Evolutionary conservation across 1,284 basidiomycete species (phyloP), one percentile per base, ranked within the genome.

Genomic region (Trametes hirsuta): DNA sequence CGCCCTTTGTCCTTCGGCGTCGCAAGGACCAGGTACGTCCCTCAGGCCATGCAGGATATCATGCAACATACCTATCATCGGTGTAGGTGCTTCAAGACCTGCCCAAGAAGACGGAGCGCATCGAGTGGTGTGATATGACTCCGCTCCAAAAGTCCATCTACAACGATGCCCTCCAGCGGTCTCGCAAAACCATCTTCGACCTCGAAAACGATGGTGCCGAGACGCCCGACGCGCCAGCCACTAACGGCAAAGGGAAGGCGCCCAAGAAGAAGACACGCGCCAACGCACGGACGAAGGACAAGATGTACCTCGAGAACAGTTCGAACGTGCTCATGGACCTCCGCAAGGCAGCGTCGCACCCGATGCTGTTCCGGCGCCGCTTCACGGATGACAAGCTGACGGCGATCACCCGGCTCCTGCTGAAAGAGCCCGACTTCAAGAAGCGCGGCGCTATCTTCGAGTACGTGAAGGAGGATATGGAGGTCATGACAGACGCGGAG

Each of bases 71-170:
- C 47, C 41, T 25, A 49, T 34, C 30, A 47, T 8, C 53, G 41
- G 1, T 15, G 1, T 73, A 97, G 86, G 97, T 99, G 1, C 81
- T 99, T 37, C 90, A 90, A 69, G 95, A 97, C 64, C 84, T 99
- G 18, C 95, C 96, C 1, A 87, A 89, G 63, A 99, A 99, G 79
- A 89, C 85, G 8, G 95, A 98, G 72, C 87, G 88, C 21, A 93
- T 98, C 63, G 93, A 97, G 70, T 94, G 93, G 85, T 99, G 97
- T 77, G 88, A 91, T 24, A 94, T 98, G 93, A 96, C 94, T 0
- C 72, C 84, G 3, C 76, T 89, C 6, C 97, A 99, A 74, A 83
- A 82, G 56, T 81, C 88, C 14, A 90, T 98, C 53, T 99, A 99
- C 78, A 81, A 83, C 58, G 91, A 97, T 64, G 88, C 94, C 0